These are phyloP conservation scores for Secale cereale DNA, from an alignment of 176 grass and related monocot species.

Conservation along the genomic window DNA sequence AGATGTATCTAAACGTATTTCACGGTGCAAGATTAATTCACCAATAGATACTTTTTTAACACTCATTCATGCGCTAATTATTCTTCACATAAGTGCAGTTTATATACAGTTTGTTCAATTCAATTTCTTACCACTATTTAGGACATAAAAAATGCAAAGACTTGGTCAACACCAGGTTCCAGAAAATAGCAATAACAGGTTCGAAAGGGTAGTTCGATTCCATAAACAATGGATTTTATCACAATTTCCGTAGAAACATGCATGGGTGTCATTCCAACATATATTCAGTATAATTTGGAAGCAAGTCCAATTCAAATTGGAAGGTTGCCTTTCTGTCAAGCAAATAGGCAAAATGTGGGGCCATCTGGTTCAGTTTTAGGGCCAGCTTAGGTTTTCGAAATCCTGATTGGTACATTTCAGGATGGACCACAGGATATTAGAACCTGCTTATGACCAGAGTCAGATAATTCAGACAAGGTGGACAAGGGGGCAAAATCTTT, in stretches of 20 bases:
- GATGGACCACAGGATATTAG: background rate
- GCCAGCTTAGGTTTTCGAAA: background rate
- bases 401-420: background rate
- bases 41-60: background rate
- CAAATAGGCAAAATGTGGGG: background rate
- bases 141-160: background rate
- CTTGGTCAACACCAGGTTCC: background rate
- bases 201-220: background rate
- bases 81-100: background rate
- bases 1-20: no score
- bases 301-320: background rate
- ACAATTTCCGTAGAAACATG: background rate
- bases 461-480: background rate
- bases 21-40: background rate
- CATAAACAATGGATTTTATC: background rate
- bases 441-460: background rate
- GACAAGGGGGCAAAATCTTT: background rate
- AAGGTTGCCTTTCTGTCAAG: background rate
- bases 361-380: background rate
- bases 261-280: background rate
- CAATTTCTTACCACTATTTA: background rate
- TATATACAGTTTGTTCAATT: background rate
- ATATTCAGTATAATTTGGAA: background rate
- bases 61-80: background rate
- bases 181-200: slow-evolving; percentile 4